Percentiles rank a stretch among this genome's conserved stretches.
These are phyloP conservation scores for Cercospora brassicicola DNA, from an alignment of 2,329 filamentous ascomycete genomes.

Conservation along the genomic window DNA sequence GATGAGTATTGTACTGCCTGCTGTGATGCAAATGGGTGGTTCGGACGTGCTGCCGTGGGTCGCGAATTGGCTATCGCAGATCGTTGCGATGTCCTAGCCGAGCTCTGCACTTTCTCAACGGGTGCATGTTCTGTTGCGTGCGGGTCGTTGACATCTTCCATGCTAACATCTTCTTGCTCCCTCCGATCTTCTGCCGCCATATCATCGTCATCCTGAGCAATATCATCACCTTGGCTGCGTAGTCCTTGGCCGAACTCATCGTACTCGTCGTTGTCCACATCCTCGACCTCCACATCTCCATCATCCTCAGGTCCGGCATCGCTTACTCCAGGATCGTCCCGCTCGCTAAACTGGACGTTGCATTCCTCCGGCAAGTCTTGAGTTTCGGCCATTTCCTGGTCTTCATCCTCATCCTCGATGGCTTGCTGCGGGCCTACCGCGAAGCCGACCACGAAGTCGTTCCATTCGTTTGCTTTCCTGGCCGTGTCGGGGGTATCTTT, in stretches of 20 bases:
- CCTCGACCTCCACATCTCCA: conserved; percentile 13
- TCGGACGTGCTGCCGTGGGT: conserved; percentile 26
- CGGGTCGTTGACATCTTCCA: not conserved
- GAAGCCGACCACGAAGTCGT: conserved; percentile 5
- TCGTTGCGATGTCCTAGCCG: conserved; percentile 33
- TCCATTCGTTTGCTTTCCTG: conserved; percentile 6
- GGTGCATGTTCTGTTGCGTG: not conserved
- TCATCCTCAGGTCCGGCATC: conserved; percentile 18
- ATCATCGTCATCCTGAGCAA: conserved; percentile 26
- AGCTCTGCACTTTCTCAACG: not conserved
- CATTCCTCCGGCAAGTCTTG: conserved; percentile 16
- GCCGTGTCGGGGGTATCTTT: conserved; percentile 8
- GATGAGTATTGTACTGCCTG: conserved; percentile 40
- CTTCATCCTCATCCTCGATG: conserved; percentile 18
- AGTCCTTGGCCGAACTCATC: conserved; percentile 39
- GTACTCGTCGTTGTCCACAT: conserved; percentile 40
- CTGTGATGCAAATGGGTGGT: not conserved
- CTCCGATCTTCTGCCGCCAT: conserved; percentile 9
- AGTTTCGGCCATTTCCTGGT: conserved; percentile 18
- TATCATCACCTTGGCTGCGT: conserved; percentile 34
- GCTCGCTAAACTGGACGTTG: conserved; percentile 19
- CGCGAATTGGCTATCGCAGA: conserved; percentile 51
- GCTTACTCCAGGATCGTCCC: conserved; percentile 17
- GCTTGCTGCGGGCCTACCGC: conserved; percentile 27
- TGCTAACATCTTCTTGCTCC: conserved; percentile 15